Percentiles rank a stretch among this genome's conserved stretches.
Conservation (phyloP, 441 rosid genomes). For the Gossypium schwendimanii region DNA sequence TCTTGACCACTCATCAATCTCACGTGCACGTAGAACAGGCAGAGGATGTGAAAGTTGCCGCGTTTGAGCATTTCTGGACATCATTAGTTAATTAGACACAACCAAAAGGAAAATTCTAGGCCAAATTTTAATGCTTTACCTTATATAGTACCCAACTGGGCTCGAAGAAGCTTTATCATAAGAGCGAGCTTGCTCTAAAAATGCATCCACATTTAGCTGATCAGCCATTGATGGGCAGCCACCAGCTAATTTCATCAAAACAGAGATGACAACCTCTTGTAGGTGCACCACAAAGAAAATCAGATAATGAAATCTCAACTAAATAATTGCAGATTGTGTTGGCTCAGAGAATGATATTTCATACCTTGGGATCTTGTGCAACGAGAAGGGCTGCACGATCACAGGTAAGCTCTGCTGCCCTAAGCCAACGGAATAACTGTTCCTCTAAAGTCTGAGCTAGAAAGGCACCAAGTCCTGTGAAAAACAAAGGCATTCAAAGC, state of each 20-base stretch:
- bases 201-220: conserved; percentile 87
- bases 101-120: conserved; percentile 9
- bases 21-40: conserved; percentile 95
- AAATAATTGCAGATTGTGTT: neutral
- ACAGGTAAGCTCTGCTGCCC: conserved; percentile 93
- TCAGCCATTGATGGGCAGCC: conserved; percentile 92
- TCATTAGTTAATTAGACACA: conserved; percentile 18
- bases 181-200: conserved; percentile 93
- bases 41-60: conserved; percentile 88
- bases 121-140: conserved; percentile 33
- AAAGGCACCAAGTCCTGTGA: conserved; percentile 70
- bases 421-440: conserved; percentile 80
- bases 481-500: conserved; percentile 9
- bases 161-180: conserved; percentile 90
- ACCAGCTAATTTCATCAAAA: conserved; percentile 89
- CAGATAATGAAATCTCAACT: conserved; percentile 19
- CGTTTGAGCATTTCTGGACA: conserved; percentile 87
- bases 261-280: conserved; percentile 96
- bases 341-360: conserved; percentile 5
- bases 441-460: conserved; percentile 84
- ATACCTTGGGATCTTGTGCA: conserved; percentile 88
- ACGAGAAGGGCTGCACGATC: conserved; percentile 99
- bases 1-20: conserved; percentile 88
- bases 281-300: conserved; percentile 27
- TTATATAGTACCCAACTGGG: conserved; percentile 81